Evolutionary conservation across 371 early-diverging fungal species (phyloP), one percentile per base, ranked within the genome.

Genomic region (Sporodiniella umbellata): DNA sequence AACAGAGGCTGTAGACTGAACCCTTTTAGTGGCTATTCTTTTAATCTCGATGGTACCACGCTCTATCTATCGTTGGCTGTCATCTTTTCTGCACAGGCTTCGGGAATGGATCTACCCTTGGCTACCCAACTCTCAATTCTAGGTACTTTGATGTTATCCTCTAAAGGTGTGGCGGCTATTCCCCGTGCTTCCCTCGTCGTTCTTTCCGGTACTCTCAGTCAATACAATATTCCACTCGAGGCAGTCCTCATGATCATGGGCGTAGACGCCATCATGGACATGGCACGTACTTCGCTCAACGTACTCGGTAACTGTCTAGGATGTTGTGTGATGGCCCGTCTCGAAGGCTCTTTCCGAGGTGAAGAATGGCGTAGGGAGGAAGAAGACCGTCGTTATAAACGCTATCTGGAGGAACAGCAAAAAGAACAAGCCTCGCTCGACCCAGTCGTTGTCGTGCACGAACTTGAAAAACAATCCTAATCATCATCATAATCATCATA

Each of bases 21-120:
- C n/a, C n/a, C n/a, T n/a, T n/a, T 24, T 3, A 80, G 85, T 33
- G 92, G 92, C 10, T 92, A 92, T 68, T 83, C 86, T 7, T 90
- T 92, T 64, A 92, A 92, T 60, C 58, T 92, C 38, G 92, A 92
- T 53, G 92, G 92, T 6, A 85, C 88, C 8, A 88, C 90, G 12
- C 74, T 92, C 24, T 88, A 90, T 61, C 72, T 87, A 7, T 75
- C 87, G 1, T 62, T 86, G 60, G 87, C 80, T 38, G 70, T 75
- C 39, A 78, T 84, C 24, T 85, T 87, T 54, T 68, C 73, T 35
- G 87, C 86, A 19, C 85, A 91, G 59, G 88, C 87, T 4, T 75
- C 79, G 21, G 79, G 81, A 6, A 57, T 87, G 40, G 42, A 63
- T 45, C 70, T 87, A 51, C 40, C 80, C 5, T 39, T 86, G 24